Evolutionary conservation across 371 early-diverging fungal genomes (phyloP), one percentile per base, ranked within the genome.

Genomic region (Mortierella sp.): DNA sequence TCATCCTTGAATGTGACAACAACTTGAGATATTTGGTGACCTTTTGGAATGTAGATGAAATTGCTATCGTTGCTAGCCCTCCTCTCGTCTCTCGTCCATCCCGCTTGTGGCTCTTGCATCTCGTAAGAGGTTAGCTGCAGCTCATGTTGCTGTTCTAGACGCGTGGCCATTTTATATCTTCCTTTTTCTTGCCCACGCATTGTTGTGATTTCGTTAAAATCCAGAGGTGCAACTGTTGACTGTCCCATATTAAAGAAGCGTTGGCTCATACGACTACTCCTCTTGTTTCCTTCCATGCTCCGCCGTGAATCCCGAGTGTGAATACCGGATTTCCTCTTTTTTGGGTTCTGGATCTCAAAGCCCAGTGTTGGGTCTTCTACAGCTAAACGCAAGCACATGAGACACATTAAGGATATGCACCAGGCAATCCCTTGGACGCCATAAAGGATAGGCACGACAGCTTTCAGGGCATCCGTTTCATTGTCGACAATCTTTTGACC

Each of bases 1-100:
- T 73, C 70, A n/a, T 68, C 73, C 20, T 62, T 68, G 52, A 73
- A 78, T 39, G 69, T 73, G 16, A 78, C 70, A 30, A 73, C 66
- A 6, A 70, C 78, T 59, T 78, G 78, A 4, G 73, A 73, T 28
- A 78, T 73, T 58, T 65, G 57, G 11, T 45, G 69, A 37, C 62
- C 49, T 24, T 57, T 69, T 18, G 78, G 64, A 16, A 73, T 47
- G 39, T 67, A 64, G 32, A 71, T 68, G 3, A 49, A 49, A 20
- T 51, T 70, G 57, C 63, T 73, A 30, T 69, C 74, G 4, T 28
- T n/a, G 37, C 62, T 45, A 12, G 52, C 26, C 30, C 65, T 39
- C 47, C 52, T 64, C 14, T 76, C 71, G 4, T 5, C 54, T 55
- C 52, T 22, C 11, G 57, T 45, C 65, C 72, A 68, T 20, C 45